These are phyloP conservation scores for Pleurotus eryngii DNA, from an alignment of 768 basidiomycete genomes.

Conservation along the genomic window DNA sequence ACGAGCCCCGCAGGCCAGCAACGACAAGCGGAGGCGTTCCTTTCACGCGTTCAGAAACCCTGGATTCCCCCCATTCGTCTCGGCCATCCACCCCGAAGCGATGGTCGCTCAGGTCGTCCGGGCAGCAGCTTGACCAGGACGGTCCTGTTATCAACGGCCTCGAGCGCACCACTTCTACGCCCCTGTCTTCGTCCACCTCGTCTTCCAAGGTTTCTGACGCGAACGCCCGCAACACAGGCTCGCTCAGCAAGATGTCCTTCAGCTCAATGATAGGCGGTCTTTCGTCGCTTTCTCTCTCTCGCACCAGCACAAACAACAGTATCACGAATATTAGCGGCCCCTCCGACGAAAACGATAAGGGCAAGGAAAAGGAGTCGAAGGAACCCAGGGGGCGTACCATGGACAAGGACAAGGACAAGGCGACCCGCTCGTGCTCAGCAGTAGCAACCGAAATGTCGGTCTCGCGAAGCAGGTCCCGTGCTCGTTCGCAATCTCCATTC, in stretches of 20 bases:
- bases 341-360: conserved; percentile 34
- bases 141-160: conserved; percentile 47
- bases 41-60: conserved; percentile 4
- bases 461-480: conserved; percentile 53
- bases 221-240: conserved; percentile 34
- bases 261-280: conserved; percentile 71
- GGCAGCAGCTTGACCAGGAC: conserved; percentile 47
- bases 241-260: conserved; percentile 63
- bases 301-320: conserved; percentile 37
- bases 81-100: conserved; percentile 30
- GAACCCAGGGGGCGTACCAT: conserved; percentile 53
- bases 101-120: conserved; percentile 27
- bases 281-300: conserved; percentile 60
- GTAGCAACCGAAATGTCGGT: conserved; percentile 33
- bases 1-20: conserved; percentile 11
- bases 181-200: conserved; percentile 11
- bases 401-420: conserved; percentile 41
- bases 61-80: conserved; percentile 26
- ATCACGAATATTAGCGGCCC: conserved; percentile 25
- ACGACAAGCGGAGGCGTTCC: conserved; percentile 1
- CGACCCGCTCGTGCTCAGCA: conserved; percentile 48
- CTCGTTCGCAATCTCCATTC: conserved; percentile 82
- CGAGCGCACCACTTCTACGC: conserved; percentile 39
- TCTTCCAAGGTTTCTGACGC: conserved; percentile 34
- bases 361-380: conserved; percentile 22